These are phyloP conservation scores for Petunia axillaris DNA, from an alignment of 257 asterid species.

Conservation along the genomic window DNA sequence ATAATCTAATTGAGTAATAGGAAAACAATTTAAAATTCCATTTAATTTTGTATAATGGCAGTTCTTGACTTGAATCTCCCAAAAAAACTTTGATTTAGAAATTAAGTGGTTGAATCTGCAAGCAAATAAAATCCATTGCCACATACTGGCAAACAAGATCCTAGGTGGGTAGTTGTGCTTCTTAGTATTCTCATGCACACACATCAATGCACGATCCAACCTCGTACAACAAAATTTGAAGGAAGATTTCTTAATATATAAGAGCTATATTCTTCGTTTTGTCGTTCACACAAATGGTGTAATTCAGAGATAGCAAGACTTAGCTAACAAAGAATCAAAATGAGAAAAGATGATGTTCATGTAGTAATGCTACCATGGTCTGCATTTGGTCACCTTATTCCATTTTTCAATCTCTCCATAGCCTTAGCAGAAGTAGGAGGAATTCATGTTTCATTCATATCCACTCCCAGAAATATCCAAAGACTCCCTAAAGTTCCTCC, in stretches of 20 bases:
- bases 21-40: no score
- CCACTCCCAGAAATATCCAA: slow-evolving; percentile 32
- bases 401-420: slow-evolving; percentile 40
- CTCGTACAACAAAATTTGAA: slow-evolving; percentile 9
- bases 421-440: slow-evolving; percentile 40
- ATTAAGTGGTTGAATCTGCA: background rate
- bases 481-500: slow-evolving; percentile 39
- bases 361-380: slow-evolving; percentile 49
- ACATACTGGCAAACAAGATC: slow-evolving; percentile 15
- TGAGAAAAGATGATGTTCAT: slow-evolving; percentile 15
- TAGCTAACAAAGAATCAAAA: background rate
- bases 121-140: slow-evolving; percentile 14
- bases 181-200: slow-evolving; percentile 15
- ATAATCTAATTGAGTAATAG: no score
- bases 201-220: slow-evolving; percentile 14
- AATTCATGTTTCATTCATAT: slow-evolving; percentile 37
- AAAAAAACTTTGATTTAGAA: background rate
- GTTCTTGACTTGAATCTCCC: background rate
- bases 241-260: background rate
- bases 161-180: background rate
- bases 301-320: background rate
- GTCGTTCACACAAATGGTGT: background rate
- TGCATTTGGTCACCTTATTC: slow-evolving; percentile 49
- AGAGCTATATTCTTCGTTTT: background rate
- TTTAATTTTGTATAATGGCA: no score